Evolutionary conservation across 192 early-diverging fungal genomes (phyloP), one percentile per base, ranked within the genome.

Genomic region (Funneliformis mosseae): DNA sequence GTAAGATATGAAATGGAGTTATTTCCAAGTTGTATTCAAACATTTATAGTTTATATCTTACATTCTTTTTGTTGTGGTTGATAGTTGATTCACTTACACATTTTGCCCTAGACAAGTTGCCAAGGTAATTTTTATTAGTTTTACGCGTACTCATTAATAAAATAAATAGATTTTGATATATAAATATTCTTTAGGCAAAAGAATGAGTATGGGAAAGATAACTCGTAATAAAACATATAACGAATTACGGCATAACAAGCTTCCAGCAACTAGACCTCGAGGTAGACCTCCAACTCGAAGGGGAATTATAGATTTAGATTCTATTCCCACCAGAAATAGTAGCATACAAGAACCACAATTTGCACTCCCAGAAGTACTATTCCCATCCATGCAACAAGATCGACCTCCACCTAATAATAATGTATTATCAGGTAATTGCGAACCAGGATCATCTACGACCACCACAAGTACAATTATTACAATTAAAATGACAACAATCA

Each of bases 381-480:
- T 55, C 1, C 50, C 50, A 55, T 6, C 50, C 16, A 55, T 21
- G 16, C 50, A 55, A 21, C 50, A 55, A 55, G 16, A 18, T 55
- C 50, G 16, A 6, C 43, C 43, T 5, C 1, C 43, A 7, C 50
- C 50, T 21, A 55, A 18, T 55, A 55, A 55, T 55, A 55, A 55
- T 55, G 18, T 21, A 6, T 21, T 18, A 55, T 25, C 41, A 33
- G n/a, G 1, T 18, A 70, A 33, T 70, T 41, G 10, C 9, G 38
- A 39, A 41, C 28, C 68, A 21, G 68, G 68, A 43, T 70, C 68
- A 11, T 70, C 68, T 39, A 70, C 68, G 7, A 70, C 68, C 18
- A 70, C 68, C 5, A 70, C 68, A n/a, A 70, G 68, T 70, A 70
- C 68, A 43, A 43, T 70, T n/a, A 70, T 70, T 16, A 70, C 68